A percentile compares a stretch with the other conserved stretches of the same genome.
These are phyloP conservation scores for Oryza coarctata DNA, from an alignment of 176 grass and related monocot species.

Conservation along the genomic window DNA sequence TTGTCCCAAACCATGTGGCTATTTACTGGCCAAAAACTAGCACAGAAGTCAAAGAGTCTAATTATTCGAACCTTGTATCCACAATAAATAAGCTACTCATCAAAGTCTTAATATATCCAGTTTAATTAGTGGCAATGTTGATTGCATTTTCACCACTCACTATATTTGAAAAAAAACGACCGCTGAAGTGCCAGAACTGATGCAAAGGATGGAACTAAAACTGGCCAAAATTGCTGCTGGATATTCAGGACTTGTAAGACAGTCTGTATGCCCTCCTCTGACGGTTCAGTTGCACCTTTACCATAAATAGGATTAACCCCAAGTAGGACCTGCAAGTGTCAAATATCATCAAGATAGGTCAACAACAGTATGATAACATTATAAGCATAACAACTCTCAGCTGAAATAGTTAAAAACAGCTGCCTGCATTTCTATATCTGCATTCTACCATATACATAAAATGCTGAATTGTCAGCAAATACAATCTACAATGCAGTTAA, in stretches of 20 bases:
- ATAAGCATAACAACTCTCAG: not conserved
- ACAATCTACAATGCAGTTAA: not conserved
- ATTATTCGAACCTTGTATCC: not conserved
- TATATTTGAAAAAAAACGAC: conserved; percentile 53
- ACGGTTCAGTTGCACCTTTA: conserved; percentile 45
- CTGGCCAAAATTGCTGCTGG: conserved; percentile 77
- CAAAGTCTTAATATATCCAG: not conserved
- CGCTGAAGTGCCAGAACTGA: conserved; percentile 53
- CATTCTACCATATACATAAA: not conserved
- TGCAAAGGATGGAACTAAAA: conserved; percentile 59
- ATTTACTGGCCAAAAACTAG: not conserved
- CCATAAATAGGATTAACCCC: conserved; percentile 46
- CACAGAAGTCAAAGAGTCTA: not conserved
- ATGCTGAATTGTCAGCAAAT: not conserved
- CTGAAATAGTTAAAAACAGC: conserved; percentile 4
- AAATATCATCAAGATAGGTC: conserved; percentile 19
- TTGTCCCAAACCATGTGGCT: not conserved
- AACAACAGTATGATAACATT: not conserved
- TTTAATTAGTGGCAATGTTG: not conserved
- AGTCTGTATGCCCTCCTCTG: conserved; percentile 58
- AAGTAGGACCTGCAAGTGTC: conserved; percentile 62
- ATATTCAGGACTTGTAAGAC: conserved; percentile 71
- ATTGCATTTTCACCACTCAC: conserved; percentile 53
- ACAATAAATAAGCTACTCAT: not conserved
- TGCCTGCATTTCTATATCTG: not conserved